Evolutionary conservation across 345 rosid genomes (phyloP).

Genomic region (Ceriops zippeliana): DNA sequence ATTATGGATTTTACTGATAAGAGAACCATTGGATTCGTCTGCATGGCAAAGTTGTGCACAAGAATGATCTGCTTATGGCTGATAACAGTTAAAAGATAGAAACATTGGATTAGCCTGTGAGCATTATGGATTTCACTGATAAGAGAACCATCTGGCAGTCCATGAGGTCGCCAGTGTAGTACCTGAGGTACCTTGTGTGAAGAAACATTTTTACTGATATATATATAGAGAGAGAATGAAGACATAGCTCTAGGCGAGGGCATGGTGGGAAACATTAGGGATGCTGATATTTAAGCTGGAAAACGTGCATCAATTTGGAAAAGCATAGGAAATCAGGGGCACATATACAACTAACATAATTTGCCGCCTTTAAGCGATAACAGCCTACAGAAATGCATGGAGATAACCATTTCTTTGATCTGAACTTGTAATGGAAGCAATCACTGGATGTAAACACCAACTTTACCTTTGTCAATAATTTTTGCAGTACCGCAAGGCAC

Average conservation of each 20-base stretch:
- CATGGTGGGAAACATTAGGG: no score
- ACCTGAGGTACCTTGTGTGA: no score
- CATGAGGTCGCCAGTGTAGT: no score
- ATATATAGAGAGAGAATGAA: no score
- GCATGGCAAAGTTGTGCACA: background rate
- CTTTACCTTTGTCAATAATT: background rate
- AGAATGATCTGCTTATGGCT: no score
- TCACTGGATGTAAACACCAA: background rate
- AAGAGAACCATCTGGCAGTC: no score
- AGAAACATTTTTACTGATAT: no score
- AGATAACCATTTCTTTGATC: background rate
- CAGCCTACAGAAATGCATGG: background rate
- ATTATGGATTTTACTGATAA: background rate
- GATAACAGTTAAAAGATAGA: background rate
- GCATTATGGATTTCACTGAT: no score
- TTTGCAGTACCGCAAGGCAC: slow-evolving; percentile 82
- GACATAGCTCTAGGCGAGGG: no score
- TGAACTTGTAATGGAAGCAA: background rate
- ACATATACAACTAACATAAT: background rate
- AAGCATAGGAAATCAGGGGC: no score
- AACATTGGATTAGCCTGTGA: background rate
- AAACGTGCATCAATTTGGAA: background rate
- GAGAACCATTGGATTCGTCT: background rate
- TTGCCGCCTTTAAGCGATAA: no score
- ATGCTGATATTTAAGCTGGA: background rate